phyloP scores from a whole-genome alignment of 2,329 filamentous ascomycete genomes.

The Venturia effusa region DNA sequence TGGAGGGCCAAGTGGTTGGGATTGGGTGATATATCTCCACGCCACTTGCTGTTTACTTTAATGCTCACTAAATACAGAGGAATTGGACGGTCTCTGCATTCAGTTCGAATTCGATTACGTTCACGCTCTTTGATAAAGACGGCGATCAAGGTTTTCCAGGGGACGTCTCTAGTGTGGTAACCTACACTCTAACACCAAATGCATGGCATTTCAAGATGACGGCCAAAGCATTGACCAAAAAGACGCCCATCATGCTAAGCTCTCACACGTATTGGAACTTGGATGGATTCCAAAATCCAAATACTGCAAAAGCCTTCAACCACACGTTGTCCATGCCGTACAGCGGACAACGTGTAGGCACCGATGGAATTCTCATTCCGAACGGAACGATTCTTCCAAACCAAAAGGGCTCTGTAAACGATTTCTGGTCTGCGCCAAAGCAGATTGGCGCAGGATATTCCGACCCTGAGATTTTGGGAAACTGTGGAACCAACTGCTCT shows the following conservation, averaged over 20 bases:
- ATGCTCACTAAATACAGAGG: conserved; percentile 28
- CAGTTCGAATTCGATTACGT: conserved; percentile 58
- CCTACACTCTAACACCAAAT: conserved; percentile 56
- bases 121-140: conserved; percentile 61
- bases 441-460: conserved; percentile 61
- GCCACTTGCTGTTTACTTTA: not conserved
- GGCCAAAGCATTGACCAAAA: conserved; percentile 58
- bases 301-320: conserved; percentile 54
- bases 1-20: conserved; percentile 62
- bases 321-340: conserved; percentile 66
- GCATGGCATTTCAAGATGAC: conserved; percentile 66
- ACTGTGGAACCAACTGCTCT: conserved; percentile 72
- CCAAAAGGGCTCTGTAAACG: conserved; percentile 55
- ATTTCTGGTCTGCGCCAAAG: conserved; percentile 76
- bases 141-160: conserved; percentile 70
- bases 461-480: conserved; percentile 51
- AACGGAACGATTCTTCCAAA: conserved; percentile 56
- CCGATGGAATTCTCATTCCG: conserved; percentile 45
- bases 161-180: conserved; percentile 62
- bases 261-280: conserved; percentile 74
- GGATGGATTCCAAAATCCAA: conserved; percentile 65
- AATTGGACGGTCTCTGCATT: conserved; percentile 69
- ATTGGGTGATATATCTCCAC: conserved; percentile 33
- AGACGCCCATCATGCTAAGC: conserved; percentile 74
- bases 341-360: conserved; percentile 55